Percentiles rank a stretch among this genome's conserved stretches.
Evolutionary conservation across 2,329 filamentous ascomycete genomes (phyloP).

Genomic region (Rutstroemia sydowiana): DNA sequence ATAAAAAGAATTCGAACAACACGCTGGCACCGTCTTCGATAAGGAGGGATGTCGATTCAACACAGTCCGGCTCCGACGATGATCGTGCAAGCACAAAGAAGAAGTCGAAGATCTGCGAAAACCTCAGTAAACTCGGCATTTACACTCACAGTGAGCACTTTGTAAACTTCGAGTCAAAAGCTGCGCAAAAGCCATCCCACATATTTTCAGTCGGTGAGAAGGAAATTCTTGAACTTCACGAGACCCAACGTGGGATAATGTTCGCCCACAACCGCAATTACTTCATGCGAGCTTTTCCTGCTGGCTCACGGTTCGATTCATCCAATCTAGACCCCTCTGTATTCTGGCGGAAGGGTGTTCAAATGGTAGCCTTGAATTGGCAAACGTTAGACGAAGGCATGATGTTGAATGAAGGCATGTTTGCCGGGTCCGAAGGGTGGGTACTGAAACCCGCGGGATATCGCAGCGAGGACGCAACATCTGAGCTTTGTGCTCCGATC

Average conservation of each 20-base stretch:
- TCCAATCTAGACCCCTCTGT: slow-evolving; percentile 80
- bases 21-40: slow-evolving; percentile 17
- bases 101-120: slow-evolving; percentile 54
- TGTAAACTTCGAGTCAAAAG: slow-evolving; percentile 59
- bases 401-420: slow-evolving; percentile 96
- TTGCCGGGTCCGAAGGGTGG: slow-evolving; percentile 74
- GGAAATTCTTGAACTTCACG: slow-evolving; percentile 55
- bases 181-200: slow-evolving; percentile 50
- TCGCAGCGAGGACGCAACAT: slow-evolving; percentile 34
- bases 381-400: slow-evolving; percentile 85
- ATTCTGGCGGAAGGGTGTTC: slow-evolving; percentile 84
- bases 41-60: slow-evolving; percentile 21
- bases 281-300: slow-evolving; percentile 84
- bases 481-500: slow-evolving; percentile 26
- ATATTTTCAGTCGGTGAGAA: slow-evolving; percentile 63
- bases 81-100: slow-evolving; percentile 26
- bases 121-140: slow-evolving; percentile 67
- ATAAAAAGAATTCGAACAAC: slow-evolving; percentile 9
- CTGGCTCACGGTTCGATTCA: slow-evolving; percentile 70
- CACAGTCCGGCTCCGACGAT: slow-evolving; percentile 27
- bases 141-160: slow-evolving; percentile 86
- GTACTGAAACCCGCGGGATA: slow-evolving; percentile 76
- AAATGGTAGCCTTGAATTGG: slow-evolving; percentile 92
- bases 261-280: slow-evolving; percentile 77
- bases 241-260: slow-evolving; percentile 47